Evolutionary conservation across 805 yeast species (phyloP).

Genomic region (Wickerhamomyces chaumierensis): DNA sequence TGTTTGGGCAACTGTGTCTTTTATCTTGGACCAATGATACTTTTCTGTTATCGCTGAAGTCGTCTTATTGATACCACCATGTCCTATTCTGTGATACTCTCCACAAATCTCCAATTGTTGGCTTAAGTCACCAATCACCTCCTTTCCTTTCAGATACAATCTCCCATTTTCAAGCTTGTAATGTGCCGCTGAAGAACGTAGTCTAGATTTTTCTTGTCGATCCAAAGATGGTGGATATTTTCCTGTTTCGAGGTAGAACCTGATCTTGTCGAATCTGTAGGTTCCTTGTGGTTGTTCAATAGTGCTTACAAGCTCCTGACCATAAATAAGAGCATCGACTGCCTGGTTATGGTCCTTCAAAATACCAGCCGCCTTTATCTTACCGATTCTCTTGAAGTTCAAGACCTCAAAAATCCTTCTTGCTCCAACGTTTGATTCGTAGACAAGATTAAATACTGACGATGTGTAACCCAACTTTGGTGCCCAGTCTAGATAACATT

Average conservation of each 20-base stretch:
- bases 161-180: constrained; percentile 64
- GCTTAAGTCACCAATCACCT: constrained; percentile 69
- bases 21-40: constrained; percentile 87
- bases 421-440: constrained; percentile 80
- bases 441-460: constrained; percentile 73
- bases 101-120: constrained; percentile 67
- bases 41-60: constrained; percentile 67
- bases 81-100: constrained; percentile 56
- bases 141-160: constrained; percentile 64
- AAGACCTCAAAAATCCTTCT: constrained; percentile 66
- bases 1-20: constrained; percentile 74
- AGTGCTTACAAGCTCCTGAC: constrained; percentile 58
- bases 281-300: constrained; percentile 31
- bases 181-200: constrained; percentile 70
- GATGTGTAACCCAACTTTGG: constrained; percentile 81
- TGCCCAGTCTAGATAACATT: constrained; percentile 85
- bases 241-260: constrained; percentile 71
- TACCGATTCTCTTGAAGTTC: constrained; percentile 69
- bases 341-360: constrained; percentile 76
- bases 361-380: constrained; percentile 79
- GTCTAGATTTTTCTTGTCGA: constrained; percentile 78
- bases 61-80: constrained; percentile 83
- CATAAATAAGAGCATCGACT: constrained; percentile 80
- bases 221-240: constrained; percentile 76
- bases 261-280: constrained; percentile 59